Evolutionary conservation across 2,329 filamentous ascomycete species (phyloP), one percentile per base, ranked within the genome.

Genomic region (Fusarium equiseti): DNA sequence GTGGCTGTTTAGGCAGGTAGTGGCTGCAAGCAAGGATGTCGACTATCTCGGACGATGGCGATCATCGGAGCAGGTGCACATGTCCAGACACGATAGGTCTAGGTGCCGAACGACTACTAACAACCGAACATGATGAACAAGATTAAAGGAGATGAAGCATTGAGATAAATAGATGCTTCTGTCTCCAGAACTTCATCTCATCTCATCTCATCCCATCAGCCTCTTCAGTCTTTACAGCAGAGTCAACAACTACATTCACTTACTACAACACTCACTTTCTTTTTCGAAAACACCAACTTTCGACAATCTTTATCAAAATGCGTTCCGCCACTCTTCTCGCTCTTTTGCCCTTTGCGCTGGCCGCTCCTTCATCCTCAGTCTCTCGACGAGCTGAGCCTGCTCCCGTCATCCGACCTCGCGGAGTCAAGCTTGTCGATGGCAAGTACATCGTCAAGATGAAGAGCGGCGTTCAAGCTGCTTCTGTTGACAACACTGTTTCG

Each of bases 401-500:
- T 24, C 80, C 80, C 38, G 54, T 81, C 27, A 57, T 81, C 43
- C 71, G 76, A 22, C 77, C 79, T 46, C 77, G 78, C 13, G 76
- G 72, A 32, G 75, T 69, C 45, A 62, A 76, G 64, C 62, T 77
- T 55, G 64, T 81, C 38, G 76, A 78, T 50, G 78, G 77, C 73
- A 81, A 78, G 69, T 82, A 78, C 75, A 82, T 82, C 32, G 74
- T 82, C 71, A 79, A 77, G 70, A 77, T 82, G 72, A 79, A 77
- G 73, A 65, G 51, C 35, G 69, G 69, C 12, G 44, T 72, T 27
- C 48, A 48, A 8, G 43, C 61, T 46, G 45, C 74, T 38, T 72
- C 77, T 8, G 63, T 79, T 46, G 59, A 56, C 31, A 57, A 64
- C 18, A 73, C 75, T 53, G 70, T 81, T 16, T 59, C 60, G 12